Conservation (phyloP, 495 filamentous ascomycete species). For the Annulohypoxylon bovei region DNA sequence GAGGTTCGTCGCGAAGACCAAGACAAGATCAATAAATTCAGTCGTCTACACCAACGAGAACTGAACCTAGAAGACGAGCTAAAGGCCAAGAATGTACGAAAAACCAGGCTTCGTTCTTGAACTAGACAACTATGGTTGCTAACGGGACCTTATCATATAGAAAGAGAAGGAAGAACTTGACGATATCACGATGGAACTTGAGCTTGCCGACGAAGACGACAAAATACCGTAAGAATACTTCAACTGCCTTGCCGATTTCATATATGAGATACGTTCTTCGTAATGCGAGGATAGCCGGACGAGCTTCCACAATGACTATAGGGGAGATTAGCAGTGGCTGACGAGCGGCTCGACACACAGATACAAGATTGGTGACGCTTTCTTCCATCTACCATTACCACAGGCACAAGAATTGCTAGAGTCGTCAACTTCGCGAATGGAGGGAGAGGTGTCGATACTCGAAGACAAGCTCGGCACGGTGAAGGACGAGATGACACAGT, state of each 20-base stretch:
- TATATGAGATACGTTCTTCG: background rate
- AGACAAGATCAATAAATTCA: slow-evolving; percentile 98
- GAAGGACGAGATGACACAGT: slow-evolving; percentile 83
- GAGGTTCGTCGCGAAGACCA: slow-evolving; percentile 96
- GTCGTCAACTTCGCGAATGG: slow-evolving; percentile 73
- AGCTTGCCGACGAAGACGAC: slow-evolving; percentile 95
- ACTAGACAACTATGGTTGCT: slow-evolving; percentile 15
- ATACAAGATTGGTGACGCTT: slow-evolving; percentile 96
- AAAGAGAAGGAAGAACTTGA: slow-evolving; percentile 99
- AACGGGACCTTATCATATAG: slow-evolving; percentile 59
- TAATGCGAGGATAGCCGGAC: background rate
- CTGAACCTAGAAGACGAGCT: slow-evolving; percentile 80
- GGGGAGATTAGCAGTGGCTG: slow-evolving; percentile 18
- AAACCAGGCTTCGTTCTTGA: background rate
- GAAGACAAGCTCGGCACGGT: slow-evolving; percentile 78
- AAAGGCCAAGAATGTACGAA: slow-evolving; percentile 78
- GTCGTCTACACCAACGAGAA: slow-evolving; percentile 89
- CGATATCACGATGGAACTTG: slow-evolving; percentile 88
- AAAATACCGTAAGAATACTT: slow-evolving; percentile 75
- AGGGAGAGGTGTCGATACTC: slow-evolving; percentile 76
- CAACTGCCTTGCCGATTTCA: background rate
- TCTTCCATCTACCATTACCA: slow-evolving; percentile 82
- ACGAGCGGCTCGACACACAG: slow-evolving; percentile 55
- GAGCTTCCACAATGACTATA: background rate
- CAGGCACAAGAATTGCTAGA: slow-evolving; percentile 88